Percentiles rank a stretch among this genome's conserved stretches.
phyloP scores from a whole-genome alignment of 768 basidiomycete genomes.

The Tremella fuciformis region DNA sequence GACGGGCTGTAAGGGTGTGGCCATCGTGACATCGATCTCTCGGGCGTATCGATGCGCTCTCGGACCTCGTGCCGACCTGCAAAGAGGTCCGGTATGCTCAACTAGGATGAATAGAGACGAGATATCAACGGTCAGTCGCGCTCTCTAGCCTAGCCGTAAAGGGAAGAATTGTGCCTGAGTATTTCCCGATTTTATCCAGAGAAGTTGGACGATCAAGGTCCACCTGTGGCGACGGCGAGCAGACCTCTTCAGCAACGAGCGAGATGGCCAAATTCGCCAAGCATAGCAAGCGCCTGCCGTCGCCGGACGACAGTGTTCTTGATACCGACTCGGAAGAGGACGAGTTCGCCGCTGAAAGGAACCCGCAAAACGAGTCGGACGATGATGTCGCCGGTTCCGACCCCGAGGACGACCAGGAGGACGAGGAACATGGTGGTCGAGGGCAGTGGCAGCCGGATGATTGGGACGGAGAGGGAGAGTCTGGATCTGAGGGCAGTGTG shows the following conservation, averaged over 20 bases:
- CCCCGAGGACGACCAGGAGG: slow-evolving; percentile 22
- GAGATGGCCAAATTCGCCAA: not conserved
- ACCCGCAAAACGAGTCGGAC: too few relatives aligned
- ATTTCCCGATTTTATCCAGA: too few relatives aligned
- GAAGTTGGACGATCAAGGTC: too few relatives aligned
- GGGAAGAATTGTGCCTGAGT: too few relatives aligned
- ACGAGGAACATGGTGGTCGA: slow-evolving; percentile 33
- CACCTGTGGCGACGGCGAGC: too few relatives aligned
- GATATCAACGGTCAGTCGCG: too few relatives aligned
- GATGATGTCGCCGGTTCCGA: not conserved
- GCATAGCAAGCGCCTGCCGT: not conserved
- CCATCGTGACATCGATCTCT: not conserved
- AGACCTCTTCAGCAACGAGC: not conserved
- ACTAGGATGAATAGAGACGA: too few relatives aligned
- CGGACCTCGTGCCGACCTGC: too few relatives aligned
- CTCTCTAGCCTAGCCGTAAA: too few relatives aligned
- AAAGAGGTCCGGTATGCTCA: too few relatives aligned
- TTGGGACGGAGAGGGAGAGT: slow-evolving; percentile 35
- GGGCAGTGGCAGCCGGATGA: slow-evolving; percentile 40
- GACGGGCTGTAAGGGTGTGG: not conserved
- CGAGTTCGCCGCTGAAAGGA: slow-evolving; percentile 38
- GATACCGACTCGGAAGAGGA: slow-evolving; percentile 49
- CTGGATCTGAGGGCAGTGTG: slow-evolving; percentile 15
- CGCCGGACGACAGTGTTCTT: slow-evolving; percentile 29
- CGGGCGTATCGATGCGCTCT: too few relatives aligned